These are phyloP conservation scores for Iris macrosiphon DNA, from an alignment of 106 monocot genomes.

Conservation along the genomic window DNA sequence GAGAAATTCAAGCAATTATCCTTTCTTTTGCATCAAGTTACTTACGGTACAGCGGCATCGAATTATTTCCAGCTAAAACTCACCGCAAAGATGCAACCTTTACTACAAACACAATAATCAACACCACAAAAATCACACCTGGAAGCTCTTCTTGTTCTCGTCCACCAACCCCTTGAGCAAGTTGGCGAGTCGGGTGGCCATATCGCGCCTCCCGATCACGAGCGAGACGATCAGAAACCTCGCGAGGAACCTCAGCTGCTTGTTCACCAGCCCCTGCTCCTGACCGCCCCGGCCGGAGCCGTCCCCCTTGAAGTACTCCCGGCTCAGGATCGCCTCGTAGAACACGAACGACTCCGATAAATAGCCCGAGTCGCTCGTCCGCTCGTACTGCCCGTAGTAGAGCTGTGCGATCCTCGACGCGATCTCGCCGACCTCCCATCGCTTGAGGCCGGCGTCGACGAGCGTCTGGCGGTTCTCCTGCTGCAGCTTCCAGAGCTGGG, in stretches of 20 bases:
- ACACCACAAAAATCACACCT: conserved; percentile 8
- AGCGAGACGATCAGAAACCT: conserved; percentile 57
- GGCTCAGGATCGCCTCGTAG: conserved; percentile 54
- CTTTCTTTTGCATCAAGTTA: too few relatives aligned
- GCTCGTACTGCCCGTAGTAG: conserved; percentile 59
- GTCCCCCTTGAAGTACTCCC: conserved; percentile 51
- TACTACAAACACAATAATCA: too few relatives aligned
- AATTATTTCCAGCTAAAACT: too few relatives aligned
- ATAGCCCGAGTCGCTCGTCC: conserved; percentile 44
- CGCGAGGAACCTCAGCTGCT: conserved; percentile 73
- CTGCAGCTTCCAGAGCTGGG: conserved; percentile 72
- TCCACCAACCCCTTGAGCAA: conserved; percentile 43
- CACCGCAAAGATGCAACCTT: not conserved
- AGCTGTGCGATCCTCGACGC: conserved; percentile 72
- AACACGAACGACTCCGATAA: conserved; percentile 61
- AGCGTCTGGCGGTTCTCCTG: conserved; percentile 64
- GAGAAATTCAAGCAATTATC: too few relatives aligned
- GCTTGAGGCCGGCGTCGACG: conserved; percentile 49
- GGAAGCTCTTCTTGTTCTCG: conserved; percentile 44
- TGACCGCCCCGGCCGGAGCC: conserved; percentile 3
- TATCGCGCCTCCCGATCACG: conserved; percentile 56
- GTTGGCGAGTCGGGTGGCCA: conserved; percentile 33
- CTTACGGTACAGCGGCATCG: too few relatives aligned
- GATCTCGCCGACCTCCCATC: conserved; percentile 82
- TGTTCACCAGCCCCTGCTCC: conserved; percentile 47